Percentiles rank a stretch among this genome's conserved stretches.
phyloP scores from a whole-genome alignment of 2,329 filamentous ascomycete species.

The Magnaporthiopsis poae region DNA sequence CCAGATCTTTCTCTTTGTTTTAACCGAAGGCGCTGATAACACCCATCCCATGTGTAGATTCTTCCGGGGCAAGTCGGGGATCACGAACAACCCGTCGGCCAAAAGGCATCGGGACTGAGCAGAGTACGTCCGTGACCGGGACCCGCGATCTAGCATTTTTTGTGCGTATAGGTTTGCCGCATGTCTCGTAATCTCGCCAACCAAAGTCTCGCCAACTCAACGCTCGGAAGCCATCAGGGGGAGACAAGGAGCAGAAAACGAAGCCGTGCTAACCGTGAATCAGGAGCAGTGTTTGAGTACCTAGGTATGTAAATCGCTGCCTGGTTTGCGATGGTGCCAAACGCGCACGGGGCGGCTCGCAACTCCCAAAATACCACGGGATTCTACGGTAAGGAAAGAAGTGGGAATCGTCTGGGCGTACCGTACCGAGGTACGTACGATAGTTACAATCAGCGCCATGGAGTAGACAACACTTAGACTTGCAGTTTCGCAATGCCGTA shows the following conservation, averaged over 20 bases:
- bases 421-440: background rate
- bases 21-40: no score
- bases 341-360: background rate
- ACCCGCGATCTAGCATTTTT: no score
- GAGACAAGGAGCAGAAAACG: background rate
- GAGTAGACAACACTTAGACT: background rate
- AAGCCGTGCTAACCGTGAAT: background rate
- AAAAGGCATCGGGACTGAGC: no score
- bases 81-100: no score
- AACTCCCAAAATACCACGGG: background rate
- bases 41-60: no score
- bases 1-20: background rate
- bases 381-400: background rate
- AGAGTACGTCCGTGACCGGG: background rate
- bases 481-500: background rate
- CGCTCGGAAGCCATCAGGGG: background rate
- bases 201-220: no score
- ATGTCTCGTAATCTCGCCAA: no score
- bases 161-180: no score
- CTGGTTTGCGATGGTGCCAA: background rate
- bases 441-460: background rate
- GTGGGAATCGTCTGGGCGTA: background rate
- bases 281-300: background rate
- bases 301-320: background rate
- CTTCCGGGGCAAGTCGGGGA: no score